Conservation (phyloP, 129 eudicot species). For the Glebionis coronaria region DNA sequence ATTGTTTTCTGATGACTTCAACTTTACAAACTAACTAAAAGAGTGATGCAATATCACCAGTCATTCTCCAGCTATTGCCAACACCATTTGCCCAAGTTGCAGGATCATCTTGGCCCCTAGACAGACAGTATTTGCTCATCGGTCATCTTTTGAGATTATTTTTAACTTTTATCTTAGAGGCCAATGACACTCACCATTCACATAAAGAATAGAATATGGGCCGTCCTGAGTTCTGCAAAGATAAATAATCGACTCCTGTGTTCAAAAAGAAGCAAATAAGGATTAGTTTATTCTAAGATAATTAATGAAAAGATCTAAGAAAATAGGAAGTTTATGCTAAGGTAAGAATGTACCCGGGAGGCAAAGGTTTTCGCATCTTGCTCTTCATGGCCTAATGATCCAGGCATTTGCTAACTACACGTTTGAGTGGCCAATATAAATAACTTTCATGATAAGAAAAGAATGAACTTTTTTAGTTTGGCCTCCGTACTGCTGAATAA, state of each 20-base stretch:
- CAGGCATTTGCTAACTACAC: slow-evolving; percentile 82
- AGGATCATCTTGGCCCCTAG: slow-evolving; percentile 95
- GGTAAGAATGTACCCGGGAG: slow-evolving; percentile 56
- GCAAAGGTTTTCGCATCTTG: slow-evolving; percentile 96
- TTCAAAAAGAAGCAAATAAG: background rate
- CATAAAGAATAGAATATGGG: too few species aligned
- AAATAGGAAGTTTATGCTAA: background rate
- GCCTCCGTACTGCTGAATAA: too few species aligned
- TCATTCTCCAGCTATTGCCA: slow-evolving; percentile 98
- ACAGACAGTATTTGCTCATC: slow-evolving; percentile 1
- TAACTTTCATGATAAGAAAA: too few species aligned
- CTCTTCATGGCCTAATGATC: slow-evolving; percentile 82
- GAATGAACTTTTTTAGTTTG: too few species aligned
- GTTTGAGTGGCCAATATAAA: too few species aligned
- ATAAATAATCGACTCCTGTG: slow-evolving; percentile 80
- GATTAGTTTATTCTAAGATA: background rate
- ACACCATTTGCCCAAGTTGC: slow-evolving; percentile 79
- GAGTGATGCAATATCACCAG: slow-evolving; percentile 45
- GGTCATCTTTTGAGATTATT: slow-evolving; percentile 13
- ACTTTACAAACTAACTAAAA: too few species aligned
- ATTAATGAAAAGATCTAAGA: background rate
- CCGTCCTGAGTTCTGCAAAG: too few species aligned
- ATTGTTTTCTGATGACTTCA: too few species aligned
- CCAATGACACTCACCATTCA: too few species aligned
- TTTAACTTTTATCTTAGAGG: slow-evolving; percentile 2